phyloP scores from a whole-genome alignment of 1,284 basidiomycete genomes.

The Grifola frondosa region DNA sequence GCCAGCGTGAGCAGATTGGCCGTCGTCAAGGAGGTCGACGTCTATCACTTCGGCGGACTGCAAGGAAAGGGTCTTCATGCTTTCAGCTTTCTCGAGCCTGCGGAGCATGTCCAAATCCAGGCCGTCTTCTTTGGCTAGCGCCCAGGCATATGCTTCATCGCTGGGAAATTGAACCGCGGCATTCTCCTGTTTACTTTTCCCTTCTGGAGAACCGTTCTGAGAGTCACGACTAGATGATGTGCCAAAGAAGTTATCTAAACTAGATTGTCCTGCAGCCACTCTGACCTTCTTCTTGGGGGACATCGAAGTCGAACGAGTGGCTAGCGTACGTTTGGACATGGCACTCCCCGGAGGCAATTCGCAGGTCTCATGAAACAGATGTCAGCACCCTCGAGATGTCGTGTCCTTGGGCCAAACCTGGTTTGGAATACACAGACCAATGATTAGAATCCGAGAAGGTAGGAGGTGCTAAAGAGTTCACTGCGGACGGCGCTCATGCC shows the following conservation, averaged over 20 bases:
- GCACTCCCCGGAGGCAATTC: too few relatives aligned
- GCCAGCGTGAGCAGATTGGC: constrained; percentile 3
- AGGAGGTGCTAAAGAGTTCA: too few relatives aligned
- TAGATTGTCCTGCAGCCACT: constrained; percentile 23
- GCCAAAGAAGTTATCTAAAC: constrained; percentile 32
- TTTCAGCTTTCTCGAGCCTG: constrained; percentile 17
- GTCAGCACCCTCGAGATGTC: too few relatives aligned
- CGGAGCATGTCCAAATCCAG: constrained; percentile 24
- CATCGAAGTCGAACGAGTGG: constrained; percentile 17
- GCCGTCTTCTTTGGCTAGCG: constrained; percentile 27
- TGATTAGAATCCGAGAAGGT: too few relatives aligned
- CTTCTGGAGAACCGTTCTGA: constrained; percentile 4
- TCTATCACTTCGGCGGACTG: constrained; percentile 29
- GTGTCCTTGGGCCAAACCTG: too few relatives aligned
- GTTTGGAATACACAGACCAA: too few relatives aligned
- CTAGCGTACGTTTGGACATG: constrained; percentile 31
- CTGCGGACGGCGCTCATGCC: too few relatives aligned
- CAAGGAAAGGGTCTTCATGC: constrained; percentile 5
- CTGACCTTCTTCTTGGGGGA: constrained; percentile 28
- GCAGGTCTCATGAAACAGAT: too few relatives aligned
- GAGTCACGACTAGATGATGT: constrained; percentile 9
- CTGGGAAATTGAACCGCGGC: constrained; percentile 3
- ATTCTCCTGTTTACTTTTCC: constrained; percentile 6
- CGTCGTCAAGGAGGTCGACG: constrained; percentile 29
- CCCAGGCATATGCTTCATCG: constrained; percentile 29